A percentile compares a stretch with the other conserved stretches of the same genome.
Conservation (phyloP, 2,329 filamentous ascomycete species). For the Neopestalotiopsis clavispora region DNA sequence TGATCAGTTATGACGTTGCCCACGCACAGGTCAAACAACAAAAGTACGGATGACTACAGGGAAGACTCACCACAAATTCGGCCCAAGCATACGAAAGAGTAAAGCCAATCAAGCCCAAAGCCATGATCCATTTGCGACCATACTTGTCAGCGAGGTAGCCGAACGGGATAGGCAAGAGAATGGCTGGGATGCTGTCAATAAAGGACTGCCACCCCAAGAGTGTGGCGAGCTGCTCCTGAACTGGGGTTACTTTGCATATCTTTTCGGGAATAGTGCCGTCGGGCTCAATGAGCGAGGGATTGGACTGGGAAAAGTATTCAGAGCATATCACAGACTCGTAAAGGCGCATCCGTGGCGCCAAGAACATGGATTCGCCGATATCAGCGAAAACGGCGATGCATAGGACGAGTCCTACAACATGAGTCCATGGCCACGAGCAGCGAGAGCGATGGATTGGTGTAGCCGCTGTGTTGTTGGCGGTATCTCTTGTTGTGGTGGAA, state of each 20-base stretch:
- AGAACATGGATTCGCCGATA: slow-evolving; percentile 22
- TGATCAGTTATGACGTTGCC: background rate
- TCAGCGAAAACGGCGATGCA: slow-evolving; percentile 17
- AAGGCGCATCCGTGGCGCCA: slow-evolving; percentile 22
- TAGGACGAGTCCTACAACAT: slow-evolving; percentile 16
- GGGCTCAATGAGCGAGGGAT: slow-evolving; percentile 17
- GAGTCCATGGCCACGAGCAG: slow-evolving; percentile 20
- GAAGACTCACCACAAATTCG: slow-evolving; percentile 16
- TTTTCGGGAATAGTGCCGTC: slow-evolving; percentile 22
- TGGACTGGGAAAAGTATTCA: slow-evolving; percentile 16
- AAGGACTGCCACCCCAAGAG: slow-evolving; percentile 24
- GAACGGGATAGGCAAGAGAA: slow-evolving; percentile 19
- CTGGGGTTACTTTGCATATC: slow-evolving; percentile 22
- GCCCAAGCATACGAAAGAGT: slow-evolving; percentile 15
- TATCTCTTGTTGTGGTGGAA: background rate
- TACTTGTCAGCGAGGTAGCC: slow-evolving; percentile 21
- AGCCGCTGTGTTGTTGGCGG: background rate
- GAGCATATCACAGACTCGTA: slow-evolving; percentile 24
- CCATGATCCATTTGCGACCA: slow-evolving; percentile 22
- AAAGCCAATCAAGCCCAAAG: slow-evolving; percentile 18
- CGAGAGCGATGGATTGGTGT: slow-evolving; percentile 16
- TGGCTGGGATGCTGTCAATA: slow-evolving; percentile 22
- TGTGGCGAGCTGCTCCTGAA: slow-evolving; percentile 22
- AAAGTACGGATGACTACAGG: background rate
- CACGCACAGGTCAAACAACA: background rate